These are phyloP conservation scores for Bretziella fagacearum DNA, from an alignment of 2,329 filamentous ascomycete species.

Conservation along the genomic window DNA sequence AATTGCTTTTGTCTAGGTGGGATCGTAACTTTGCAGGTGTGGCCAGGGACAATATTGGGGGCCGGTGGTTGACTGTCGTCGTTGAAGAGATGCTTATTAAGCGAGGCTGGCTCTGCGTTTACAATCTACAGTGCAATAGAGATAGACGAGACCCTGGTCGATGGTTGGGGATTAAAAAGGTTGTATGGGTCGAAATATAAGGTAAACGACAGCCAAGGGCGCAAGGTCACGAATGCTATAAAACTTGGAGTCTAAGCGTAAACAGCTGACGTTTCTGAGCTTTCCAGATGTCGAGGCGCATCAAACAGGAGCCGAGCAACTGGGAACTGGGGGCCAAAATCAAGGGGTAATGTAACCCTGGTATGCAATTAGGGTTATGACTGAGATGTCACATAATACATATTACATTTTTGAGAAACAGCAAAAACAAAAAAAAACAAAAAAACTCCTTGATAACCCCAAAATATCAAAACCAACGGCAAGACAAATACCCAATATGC, in stretches of 20 bases:
- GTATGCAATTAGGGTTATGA: not conserved
- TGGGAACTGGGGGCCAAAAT: no score
- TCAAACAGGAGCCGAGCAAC: not conserved
- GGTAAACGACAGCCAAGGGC: no score
- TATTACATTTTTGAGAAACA: not conserved
- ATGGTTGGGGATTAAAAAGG: not conserved
- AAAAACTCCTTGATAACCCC: not conserved
- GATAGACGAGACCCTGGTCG: not conserved
- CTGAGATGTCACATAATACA: no score
- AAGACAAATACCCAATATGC: no score
- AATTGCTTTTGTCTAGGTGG: no score
- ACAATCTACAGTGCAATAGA: not conserved
- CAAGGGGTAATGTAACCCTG: no score
- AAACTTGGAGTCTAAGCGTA: not conserved
- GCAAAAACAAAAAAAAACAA: not conserved
- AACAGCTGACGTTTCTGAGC: not conserved
- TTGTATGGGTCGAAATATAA: no score
- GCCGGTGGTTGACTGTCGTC: not conserved
- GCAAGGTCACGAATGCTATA: no score
- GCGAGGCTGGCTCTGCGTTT: not conserved
- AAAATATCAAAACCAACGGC: constrained; percentile 1
- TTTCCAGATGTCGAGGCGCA: not conserved
- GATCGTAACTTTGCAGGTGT: no score
- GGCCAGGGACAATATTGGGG: not conserved
- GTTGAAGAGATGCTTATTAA: not conserved